Evolutionary conservation across 2,329 filamentous ascomycete species (phyloP).

Genomic region (Helicocarpus griseus): DNA sequence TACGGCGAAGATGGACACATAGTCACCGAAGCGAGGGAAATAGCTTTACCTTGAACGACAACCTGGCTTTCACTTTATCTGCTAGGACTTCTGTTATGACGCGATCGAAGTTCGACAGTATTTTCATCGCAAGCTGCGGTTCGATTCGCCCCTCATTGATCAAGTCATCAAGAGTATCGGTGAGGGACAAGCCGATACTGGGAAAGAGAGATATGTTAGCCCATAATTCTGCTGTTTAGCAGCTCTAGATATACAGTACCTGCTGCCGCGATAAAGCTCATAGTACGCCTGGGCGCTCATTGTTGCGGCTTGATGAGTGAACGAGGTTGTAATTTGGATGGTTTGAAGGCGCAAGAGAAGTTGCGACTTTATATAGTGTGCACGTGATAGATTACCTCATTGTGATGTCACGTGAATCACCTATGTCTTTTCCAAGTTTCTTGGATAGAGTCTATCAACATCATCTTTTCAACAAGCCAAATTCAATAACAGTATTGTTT

Average conservation of each 20-base stretch:
- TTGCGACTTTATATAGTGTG: not conserved
- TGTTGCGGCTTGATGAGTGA: slow-evolving; percentile 13
- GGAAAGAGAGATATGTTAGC: slow-evolving; percentile 12
- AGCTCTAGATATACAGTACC: slow-evolving; percentile 48
- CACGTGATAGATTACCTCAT: not conserved
- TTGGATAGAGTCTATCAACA: too few species aligned
- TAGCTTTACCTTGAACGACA: slow-evolving; percentile 79
- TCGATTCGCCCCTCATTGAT: slow-evolving; percentile 94
- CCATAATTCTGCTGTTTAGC: slow-evolving; percentile 10
- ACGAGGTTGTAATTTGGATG: slow-evolving; percentile 5
- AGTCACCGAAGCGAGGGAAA: not conserved
- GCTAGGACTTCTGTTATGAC: slow-evolving; percentile 83
- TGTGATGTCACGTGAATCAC: not conserved
- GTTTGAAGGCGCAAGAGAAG: not conserved
- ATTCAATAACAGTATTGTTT: too few species aligned
- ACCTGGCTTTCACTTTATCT: slow-evolving; percentile 80
- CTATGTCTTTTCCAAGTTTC: too few species aligned
- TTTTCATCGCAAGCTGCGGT: slow-evolving; percentile 97
- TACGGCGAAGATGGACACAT: not conserved
- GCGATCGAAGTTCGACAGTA: slow-evolving; percentile 89
- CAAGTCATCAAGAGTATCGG: slow-evolving; percentile 92
- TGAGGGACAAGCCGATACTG: slow-evolving; percentile 87
- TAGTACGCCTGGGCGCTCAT: slow-evolving; percentile 57
- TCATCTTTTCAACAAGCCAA: too few species aligned
- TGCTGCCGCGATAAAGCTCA: slow-evolving; percentile 96